These are phyloP conservation scores for Picochlorum sp. DNA, from an alignment of 139 green algal genomes.

Conservation along the genomic window DNA sequence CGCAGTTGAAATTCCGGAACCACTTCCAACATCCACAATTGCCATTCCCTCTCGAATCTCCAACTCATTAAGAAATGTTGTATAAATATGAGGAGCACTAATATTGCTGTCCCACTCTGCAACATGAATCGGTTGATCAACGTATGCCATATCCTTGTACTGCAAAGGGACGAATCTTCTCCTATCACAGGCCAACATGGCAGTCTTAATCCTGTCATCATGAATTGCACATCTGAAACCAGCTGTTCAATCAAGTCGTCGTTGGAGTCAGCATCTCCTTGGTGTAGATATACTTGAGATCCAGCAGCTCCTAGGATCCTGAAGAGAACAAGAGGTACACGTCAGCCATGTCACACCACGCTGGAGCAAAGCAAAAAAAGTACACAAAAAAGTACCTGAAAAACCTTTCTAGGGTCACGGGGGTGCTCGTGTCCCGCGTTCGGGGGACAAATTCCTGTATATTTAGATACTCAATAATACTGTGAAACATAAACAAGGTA, in stretches of 20 bases:
- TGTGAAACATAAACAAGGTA: too few species aligned
- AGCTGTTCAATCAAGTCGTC: slow-evolving; percentile 46
- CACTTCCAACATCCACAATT: slow-evolving; percentile 52
- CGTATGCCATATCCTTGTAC: slow-evolving; percentile 43
- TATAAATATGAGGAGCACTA: slow-evolving; percentile 68
- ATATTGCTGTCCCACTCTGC: slow-evolving; percentile 63
- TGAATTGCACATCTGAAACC: slow-evolving; percentile 28
- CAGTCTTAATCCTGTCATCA: slow-evolving; percentile 31
- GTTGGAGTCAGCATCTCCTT: slow-evolving; percentile 31
- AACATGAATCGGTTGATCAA: slow-evolving; percentile 52
- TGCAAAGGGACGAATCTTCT: slow-evolving; percentile 49
- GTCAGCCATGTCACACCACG: too few species aligned
- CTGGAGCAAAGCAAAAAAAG: too few species aligned
- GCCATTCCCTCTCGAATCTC: slow-evolving; percentile 35
- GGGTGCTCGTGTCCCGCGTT: too few species aligned
- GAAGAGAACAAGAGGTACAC: not conserved
- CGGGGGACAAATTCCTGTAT: too few species aligned
- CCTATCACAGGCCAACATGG: slow-evolving; percentile 44
- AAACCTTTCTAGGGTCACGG: too few species aligned
- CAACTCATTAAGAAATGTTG: slow-evolving; percentile 37
- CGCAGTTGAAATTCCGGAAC: slow-evolving; percentile 51
- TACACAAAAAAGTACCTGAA: too few species aligned
- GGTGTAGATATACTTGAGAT: slow-evolving; percentile 7
- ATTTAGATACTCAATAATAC: too few species aligned
- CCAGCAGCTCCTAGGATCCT: not conserved